Base-by-base conservation (phyloP, 2,329 filamentous ascomycete species). In the Furcasterigmium sp. region DNA sequence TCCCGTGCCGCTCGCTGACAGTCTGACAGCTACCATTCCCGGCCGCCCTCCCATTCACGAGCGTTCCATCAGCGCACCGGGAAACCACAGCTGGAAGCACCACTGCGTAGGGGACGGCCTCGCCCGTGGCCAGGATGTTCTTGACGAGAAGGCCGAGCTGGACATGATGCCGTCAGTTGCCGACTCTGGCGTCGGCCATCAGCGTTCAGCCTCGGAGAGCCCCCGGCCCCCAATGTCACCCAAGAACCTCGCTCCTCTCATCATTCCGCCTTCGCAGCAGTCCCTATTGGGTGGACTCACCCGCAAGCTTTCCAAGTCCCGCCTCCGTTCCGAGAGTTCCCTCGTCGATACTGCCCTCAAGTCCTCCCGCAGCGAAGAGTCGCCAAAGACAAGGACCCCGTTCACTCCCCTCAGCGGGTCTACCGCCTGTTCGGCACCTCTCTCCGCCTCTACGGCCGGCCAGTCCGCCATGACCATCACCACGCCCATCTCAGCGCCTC, bases 31-130 rank as follows among this genome's bases (percentile, higher is more conserved):
- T 49, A 85, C 82, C 21, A 83, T 85, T 51, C 82, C 82, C 26
- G 81, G 80, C 32, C 73, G 80, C 7, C 80, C 79, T 43, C 70
- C 81, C 26, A 61, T 84, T 20, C 79, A 84, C 51, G 81, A 84
- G 62, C 73, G 80, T 44, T 84, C 80, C 29, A 75, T 72, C 45
- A 83, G 78, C 57, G 76, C 78, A n/a, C 78, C 80, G 2, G 73
- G 73, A 8, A 64, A 69, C 48, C 32, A 35, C 32, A 69, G 64
- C 41, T 69, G 69, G 64, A 69, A 69, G 50, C 67, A 70, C 39
- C 65, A 73, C 44, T 59, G 65, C 30, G 59, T 70, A 21, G 62
- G 57, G 19, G 64, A 68, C 43, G 61, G 59, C 49, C 51, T 64
- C 40, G 51, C 58, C 4, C 54, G 55, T 32, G 53, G 60, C 44